Base-by-base conservation (phyloP, 1,139 yeast species). In the Spathaspora sp. region DNA sequence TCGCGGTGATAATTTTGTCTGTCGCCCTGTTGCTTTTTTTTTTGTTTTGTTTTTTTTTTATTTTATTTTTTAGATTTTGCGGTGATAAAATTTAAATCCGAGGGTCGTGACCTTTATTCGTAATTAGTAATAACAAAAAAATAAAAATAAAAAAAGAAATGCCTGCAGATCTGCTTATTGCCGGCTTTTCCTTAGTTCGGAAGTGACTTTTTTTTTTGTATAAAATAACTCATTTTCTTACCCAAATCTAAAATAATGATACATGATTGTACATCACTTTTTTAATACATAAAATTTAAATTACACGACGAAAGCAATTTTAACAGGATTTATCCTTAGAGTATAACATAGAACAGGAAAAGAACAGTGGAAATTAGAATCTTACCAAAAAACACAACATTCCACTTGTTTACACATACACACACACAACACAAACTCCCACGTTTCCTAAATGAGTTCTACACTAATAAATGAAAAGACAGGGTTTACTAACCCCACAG, bases 401-500 rank as follows among this genome's bases (percentile, higher is more conserved):
- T 7, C 23, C 23, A 20, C 23, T 7, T 20, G 7, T 20, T 7
- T 10, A 34, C 16, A n/a, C 38, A 34, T 8, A 34, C 20, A 34
- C 18, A 34, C 18, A 34, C 18, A 37, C 5, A 37, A 17, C 11
- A 17, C 15, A 16, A 6, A 36, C 23, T 20, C n/a, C n/a, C 24
- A 11, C 17, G 9, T 6, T 17, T 10, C n/a, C 2, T 10, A 10
- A 6, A 41, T 41, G 43, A 41, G 39, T 17, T 10, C 39, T 3
- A 41, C 43, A 15, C 38, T 41, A 16, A 16, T 34, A 41, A 10
- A n/a, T 15, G 43, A 41, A 27, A 41, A 34, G 10, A 10, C 25
- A n/a, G 10, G 9, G 17, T 2, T 37, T 11, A 31, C 39, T 16
- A 45, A 36, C 7, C 50, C 48, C 25, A 43, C 56, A 20, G 48